Conservation (phyloP, 129 eudicot genomes). For the Glebionis coronaria region DNA sequence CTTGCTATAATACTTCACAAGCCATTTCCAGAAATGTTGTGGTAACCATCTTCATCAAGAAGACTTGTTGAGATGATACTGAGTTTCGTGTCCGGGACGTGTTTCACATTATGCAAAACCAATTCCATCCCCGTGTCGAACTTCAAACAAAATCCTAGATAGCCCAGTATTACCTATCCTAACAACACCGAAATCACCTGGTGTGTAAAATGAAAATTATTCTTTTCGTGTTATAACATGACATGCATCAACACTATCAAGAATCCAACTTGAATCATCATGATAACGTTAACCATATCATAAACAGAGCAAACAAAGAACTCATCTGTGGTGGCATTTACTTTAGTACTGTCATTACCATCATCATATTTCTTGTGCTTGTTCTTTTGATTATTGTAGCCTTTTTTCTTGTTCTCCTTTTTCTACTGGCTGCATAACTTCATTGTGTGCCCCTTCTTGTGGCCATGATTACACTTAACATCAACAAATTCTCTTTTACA, state of each 20-base stretch:
- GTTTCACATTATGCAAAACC: background rate
- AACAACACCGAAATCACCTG: background rate
- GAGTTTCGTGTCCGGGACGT: background rate
- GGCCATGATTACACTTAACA: background rate
- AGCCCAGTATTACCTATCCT: too few species aligned
- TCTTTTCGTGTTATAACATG: background rate
- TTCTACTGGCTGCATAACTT: background rate
- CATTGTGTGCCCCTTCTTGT: background rate
- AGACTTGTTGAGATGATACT: background rate
- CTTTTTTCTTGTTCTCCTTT: background rate
- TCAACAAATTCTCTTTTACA: too few species aligned
- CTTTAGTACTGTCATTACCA: background rate
- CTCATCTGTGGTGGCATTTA: background rate
- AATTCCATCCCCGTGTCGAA: background rate
- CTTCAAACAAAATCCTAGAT: background rate
- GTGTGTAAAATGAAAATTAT: conserved; percentile 2
- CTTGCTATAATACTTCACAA: too few species aligned
- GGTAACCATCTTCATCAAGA: background rate
- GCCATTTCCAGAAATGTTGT: too few species aligned
- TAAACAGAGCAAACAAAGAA: conserved; percentile 3
- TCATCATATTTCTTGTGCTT: conserved; percentile 11
- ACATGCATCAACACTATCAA: background rate
- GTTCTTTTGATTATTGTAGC: background rate
- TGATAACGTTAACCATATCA: background rate
- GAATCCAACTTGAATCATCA: background rate